Evolutionary conservation across 306 rosid species (phyloP).

Genomic region (Lupinus albus): DNA sequence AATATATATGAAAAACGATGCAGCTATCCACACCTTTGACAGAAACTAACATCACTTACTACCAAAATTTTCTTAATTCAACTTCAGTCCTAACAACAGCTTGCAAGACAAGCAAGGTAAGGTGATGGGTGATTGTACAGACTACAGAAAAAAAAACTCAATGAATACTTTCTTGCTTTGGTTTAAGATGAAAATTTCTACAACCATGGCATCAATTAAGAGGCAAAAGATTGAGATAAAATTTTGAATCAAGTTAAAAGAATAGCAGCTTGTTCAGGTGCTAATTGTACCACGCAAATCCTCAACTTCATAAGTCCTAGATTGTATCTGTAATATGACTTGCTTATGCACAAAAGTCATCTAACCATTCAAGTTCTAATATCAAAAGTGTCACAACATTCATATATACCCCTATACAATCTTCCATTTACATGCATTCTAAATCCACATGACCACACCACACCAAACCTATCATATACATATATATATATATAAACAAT

Average conservation of each 20-base stretch:
- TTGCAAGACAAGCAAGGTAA: conserved; percentile 5
- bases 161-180: not conserved
- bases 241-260: not conserved
- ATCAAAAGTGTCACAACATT: conserved; percentile 1
- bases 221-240: conserved; percentile 2
- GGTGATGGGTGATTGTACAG: not conserved
- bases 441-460: too few relatives aligned
- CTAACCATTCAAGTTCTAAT: not conserved
- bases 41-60: not conserved
- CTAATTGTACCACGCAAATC: not conserved
- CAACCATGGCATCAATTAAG: conserved; percentile 6
- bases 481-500: not conserved
- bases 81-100: conserved; percentile 13
- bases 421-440: too few relatives aligned
- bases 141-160: conserved; percentile 20
- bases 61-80: not conserved
- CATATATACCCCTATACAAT: not conserved
- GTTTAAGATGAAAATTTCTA: conserved; percentile 4
- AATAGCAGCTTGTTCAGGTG: conserved; percentile 1
- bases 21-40: not conserved
- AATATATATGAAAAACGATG: conserved; percentile 3
- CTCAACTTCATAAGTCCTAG: too few relatives aligned
- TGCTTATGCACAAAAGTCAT: not conserved
- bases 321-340: too few relatives aligned
- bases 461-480: too few relatives aligned